These are phyloP conservation scores for Psilocybe tampanensis DNA, from an alignment of 768 basidiomycete species.

Conservation along the genomic window DNA sequence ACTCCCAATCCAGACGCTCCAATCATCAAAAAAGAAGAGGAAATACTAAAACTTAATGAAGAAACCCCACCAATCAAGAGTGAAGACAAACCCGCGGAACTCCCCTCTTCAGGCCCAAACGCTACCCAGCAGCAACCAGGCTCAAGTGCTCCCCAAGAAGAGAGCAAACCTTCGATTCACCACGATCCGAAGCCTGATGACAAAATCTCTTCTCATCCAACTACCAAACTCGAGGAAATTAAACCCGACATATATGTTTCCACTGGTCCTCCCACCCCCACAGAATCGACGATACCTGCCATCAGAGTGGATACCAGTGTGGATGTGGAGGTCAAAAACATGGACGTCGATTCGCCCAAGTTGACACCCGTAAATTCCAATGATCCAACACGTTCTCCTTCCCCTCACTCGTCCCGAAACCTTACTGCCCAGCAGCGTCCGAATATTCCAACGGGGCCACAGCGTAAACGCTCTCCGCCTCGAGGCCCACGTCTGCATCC, in stretches of 20 bases:
- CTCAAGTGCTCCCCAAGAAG: not conserved
- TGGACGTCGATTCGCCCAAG: conserved; percentile 5
- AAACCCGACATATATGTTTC: not conserved
- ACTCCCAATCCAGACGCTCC: not conserved
- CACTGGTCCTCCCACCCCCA: not conserved
- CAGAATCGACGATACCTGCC: conserved; percentile 3
- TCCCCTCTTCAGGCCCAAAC: not conserved
- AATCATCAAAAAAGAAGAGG: not conserved
- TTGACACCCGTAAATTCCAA: not conserved
- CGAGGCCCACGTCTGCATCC: conserved; percentile 39
- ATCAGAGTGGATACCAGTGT: conserved; percentile 16
- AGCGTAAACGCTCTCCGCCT: conserved; percentile 39
- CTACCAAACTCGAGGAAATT: not conserved
- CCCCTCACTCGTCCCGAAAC: conserved; percentile 9
- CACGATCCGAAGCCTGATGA: not conserved
- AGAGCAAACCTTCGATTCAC: not conserved
- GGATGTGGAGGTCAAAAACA: conserved; percentile 1
- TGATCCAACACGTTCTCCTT: conserved; percentile 8
- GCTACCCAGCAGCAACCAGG: not conserved
- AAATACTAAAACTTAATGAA: not conserved
- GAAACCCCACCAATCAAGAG: not conserved
- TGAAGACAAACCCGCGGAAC: not conserved
- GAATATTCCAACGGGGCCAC: conserved; percentile 9
- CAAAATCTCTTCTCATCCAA: not conserved
- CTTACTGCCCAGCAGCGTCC: conserved; percentile 9